These are phyloP conservation scores for Paraphaeosphaeria minitans DNA, from an alignment of 2,329 filamentous ascomycete genomes.

Conservation along the genomic window DNA sequence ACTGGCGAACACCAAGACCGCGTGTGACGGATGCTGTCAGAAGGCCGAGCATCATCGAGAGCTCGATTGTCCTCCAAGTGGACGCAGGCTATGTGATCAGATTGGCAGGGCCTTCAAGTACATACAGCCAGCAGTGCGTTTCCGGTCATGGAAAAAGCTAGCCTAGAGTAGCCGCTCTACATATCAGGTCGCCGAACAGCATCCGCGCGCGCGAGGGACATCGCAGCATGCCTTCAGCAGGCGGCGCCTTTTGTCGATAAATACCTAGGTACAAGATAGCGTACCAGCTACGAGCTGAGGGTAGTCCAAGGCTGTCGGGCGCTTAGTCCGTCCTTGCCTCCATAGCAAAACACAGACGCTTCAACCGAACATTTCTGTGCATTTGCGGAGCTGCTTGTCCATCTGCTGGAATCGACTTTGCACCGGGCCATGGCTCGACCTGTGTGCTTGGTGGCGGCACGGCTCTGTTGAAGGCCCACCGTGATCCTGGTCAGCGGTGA, in stretches of 20 bases:
- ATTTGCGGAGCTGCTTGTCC: slow-evolving; percentile 44
- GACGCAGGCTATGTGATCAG: slow-evolving; percentile 19
- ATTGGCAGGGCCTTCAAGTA: slow-evolving; percentile 28
- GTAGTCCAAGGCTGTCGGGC: slow-evolving; percentile 47
- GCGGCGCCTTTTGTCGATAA: slow-evolving; percentile 72
- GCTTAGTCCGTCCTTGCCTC: slow-evolving; percentile 65
- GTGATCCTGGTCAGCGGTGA: slow-evolving; percentile 26
- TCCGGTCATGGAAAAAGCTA: slow-evolving; percentile 33
- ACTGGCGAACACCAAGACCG: slow-evolving; percentile 6
- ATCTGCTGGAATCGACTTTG: slow-evolving; percentile 29
- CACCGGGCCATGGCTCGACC: slow-evolving; percentile 28
- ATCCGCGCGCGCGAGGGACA: slow-evolving; percentile 40
- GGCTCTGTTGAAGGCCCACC: slow-evolving; percentile 21
- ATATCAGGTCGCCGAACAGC: slow-evolving; percentile 37
- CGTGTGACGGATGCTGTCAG: slow-evolving; percentile 3
- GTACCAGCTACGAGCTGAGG: slow-evolving; percentile 57
- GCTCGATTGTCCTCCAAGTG: slow-evolving; percentile 8
- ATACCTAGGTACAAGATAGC: slow-evolving; percentile 66
- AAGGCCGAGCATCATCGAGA: slow-evolving; percentile 8
- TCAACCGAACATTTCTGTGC: slow-evolving; percentile 49
- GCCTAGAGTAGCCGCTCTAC: slow-evolving; percentile 38
- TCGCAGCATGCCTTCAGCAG: slow-evolving; percentile 45
- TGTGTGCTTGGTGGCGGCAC: slow-evolving; percentile 24
- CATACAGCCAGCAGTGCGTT: slow-evolving; percentile 31
- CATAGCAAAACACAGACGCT: slow-evolving; percentile 70